These are phyloP conservation scores for Xanthoceras sorbifolium DNA, from an alignment of 345 rosid genomes.

Conservation along the genomic window DNA sequence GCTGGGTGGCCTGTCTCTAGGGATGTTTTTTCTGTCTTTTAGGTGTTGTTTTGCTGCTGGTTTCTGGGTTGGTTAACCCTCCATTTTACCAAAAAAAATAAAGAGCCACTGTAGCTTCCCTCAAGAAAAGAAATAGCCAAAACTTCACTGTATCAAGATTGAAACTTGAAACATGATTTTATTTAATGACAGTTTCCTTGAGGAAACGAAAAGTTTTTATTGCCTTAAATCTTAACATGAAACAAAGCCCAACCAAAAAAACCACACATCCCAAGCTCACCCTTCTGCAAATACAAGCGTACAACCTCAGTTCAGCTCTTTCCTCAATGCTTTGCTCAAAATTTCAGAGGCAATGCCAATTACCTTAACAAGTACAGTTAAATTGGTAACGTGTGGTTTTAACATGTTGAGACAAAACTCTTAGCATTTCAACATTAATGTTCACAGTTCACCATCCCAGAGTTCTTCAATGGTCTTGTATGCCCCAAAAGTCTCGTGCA, in stretches of 20 bases:
- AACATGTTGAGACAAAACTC: neutral
- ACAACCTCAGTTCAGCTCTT: neutral
- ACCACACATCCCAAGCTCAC: neutral
- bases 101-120: no score
- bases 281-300: neutral
- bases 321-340: neutral
- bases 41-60: no score
- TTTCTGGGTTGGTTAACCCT: no score
- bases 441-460: conserved; percentile 52
- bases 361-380: neutral
- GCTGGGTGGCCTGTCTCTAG: no score
- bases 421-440: no score
- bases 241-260: neutral
- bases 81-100: no score
- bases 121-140: no score
- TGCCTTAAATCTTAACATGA: neutral
- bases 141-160: no score
- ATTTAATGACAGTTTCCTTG: no score
- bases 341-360: neutral
- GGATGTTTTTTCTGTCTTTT: no score
- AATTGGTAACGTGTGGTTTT: neutral
- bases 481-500: conserved; percentile 39
- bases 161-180: no score
- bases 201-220: neutral
- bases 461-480: conserved; percentile 50